A percentile compares a stretch with the other conserved stretches of the same genome.
phyloP scores from a whole-genome alignment of 2,329 filamentous ascomycete species.

The Verticillium isaacii region DNA sequence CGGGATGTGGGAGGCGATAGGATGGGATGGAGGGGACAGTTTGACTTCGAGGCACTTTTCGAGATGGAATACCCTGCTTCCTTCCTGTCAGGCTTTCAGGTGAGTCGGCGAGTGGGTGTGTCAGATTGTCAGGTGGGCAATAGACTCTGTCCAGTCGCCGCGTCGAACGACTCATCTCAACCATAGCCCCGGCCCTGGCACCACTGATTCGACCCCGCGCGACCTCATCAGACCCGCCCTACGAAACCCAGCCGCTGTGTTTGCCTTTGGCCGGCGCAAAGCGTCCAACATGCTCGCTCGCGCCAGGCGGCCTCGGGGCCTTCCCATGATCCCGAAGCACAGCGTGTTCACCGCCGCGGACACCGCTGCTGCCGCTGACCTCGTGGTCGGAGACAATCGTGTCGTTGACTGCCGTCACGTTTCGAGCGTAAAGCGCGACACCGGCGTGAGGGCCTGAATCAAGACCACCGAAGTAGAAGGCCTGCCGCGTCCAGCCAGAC shows the following conservation, averaged over 20 bases:
- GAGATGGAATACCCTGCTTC: neutral
- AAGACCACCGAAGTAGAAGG: slow-evolving; percentile 48
- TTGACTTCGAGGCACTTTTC: neutral
- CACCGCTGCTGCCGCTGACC: slow-evolving; percentile 15
- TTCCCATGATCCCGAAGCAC: neutral
- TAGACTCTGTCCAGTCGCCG: neutral
- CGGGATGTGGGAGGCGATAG: neutral
- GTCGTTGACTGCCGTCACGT: slow-evolving; percentile 50
- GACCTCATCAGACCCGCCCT: neutral
- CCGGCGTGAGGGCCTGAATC: slow-evolving; percentile 13
- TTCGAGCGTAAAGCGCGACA: slow-evolving; percentile 50
- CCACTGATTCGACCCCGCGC: neutral
- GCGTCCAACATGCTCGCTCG: slow-evolving; percentile 1
- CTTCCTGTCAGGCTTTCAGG: neutral
- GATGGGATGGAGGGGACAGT: neutral
- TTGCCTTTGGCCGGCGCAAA: slow-evolving; percentile 4
- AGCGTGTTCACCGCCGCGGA: neutral
- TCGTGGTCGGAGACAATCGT: slow-evolving; percentile 45
- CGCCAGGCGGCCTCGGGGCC: neutral
- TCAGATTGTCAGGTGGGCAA: neutral
- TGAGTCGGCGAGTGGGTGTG: neutral
- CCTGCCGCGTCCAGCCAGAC: slow-evolving; percentile 52
- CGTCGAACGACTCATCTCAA: neutral
- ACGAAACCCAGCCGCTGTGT: slow-evolving; percentile 1
- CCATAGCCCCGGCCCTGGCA: neutral